These are phyloP conservation scores for Eutrema salsugineum DNA, from an alignment of 441 rosid genomes.

Conservation along the genomic window DNA sequence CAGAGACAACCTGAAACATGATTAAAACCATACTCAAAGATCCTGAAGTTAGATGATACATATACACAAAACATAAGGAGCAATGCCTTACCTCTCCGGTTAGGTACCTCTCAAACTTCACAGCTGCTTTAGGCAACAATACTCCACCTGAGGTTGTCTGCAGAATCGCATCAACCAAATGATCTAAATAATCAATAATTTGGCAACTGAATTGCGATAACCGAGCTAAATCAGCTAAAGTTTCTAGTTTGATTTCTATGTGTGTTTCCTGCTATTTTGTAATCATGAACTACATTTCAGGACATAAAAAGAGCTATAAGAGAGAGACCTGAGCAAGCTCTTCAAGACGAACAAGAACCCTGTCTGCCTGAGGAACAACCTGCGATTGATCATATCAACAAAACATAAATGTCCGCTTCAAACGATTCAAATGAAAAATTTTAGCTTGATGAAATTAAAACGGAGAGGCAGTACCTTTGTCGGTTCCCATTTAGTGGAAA, in stretches of 20 bases:
- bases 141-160: conserved; percentile 94
- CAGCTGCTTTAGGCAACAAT: conserved; percentile 84
- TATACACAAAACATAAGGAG: background rate
- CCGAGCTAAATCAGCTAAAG: background rate
- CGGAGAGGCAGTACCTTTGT: conserved; percentile 46
- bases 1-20: conserved; percentile 49
- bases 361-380: conserved; percentile 95
- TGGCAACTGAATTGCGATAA: background rate
- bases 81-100: conserved; percentile 70
- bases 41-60: background rate
- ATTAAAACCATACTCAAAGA: background rate
- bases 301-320: background rate
- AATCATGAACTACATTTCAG: background rate
- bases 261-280: background rate
- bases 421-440: background rate
- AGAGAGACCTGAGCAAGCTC: conserved; percentile 61
- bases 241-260: background rate
- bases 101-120: conserved; percentile 80
- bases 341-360: conserved; percentile 86
- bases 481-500: conserved; percentile 73
- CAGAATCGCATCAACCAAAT: background rate
- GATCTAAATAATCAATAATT: background rate
- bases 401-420: background rate
- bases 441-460: background rate
- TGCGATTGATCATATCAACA: conserved; percentile 19